A percentile compares a stretch with the other conserved stretches of the same genome.
Evolutionary conservation across 306 rosid genomes (phyloP).

Genomic region (Prunus persica): DNA sequence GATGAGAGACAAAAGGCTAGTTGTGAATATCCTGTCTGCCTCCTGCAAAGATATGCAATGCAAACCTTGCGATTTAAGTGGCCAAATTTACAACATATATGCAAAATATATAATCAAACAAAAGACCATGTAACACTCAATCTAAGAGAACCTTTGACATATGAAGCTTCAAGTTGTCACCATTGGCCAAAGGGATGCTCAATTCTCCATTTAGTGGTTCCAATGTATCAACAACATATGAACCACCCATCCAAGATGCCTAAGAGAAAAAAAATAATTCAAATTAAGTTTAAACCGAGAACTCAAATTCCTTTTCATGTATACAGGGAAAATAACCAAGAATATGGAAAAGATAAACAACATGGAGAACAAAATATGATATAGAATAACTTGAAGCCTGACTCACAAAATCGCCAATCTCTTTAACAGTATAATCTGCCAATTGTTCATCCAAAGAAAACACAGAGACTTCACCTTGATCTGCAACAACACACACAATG

Average conservation of each 20-base stretch:
- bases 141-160: constrained; percentile 63
- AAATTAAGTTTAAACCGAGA: not conserved
- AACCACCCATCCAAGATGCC: constrained; percentile 91
- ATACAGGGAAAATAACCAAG: constrained; percentile 16
- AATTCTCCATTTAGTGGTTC: constrained; percentile 72
- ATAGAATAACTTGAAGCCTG: constrained; percentile 14
- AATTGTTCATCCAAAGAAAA: constrained; percentile 66
- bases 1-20: constrained; percentile 52
- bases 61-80: not conserved
- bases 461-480: constrained; percentile 60
- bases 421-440: constrained; percentile 49
- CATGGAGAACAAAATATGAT: not conserved
- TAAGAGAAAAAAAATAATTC: constrained; percentile 21
- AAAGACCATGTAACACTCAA: not conserved
- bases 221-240: constrained; percentile 51
- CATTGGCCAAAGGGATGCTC: constrained; percentile 58
- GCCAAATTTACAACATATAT: not conserved
- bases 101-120: not conserved
- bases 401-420: constrained; percentile 74
- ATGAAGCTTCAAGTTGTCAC: constrained; percentile 50
- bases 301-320: not conserved
- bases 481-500: constrained; percentile 39
- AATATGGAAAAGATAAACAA: constrained; percentile 9
- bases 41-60: constrained; percentile 42
- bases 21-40: constrained; percentile 55